Evolutionary conservation across 768 basidiomycete species (phyloP).

Genomic region (Coprinopsis strossmayeri): DNA sequence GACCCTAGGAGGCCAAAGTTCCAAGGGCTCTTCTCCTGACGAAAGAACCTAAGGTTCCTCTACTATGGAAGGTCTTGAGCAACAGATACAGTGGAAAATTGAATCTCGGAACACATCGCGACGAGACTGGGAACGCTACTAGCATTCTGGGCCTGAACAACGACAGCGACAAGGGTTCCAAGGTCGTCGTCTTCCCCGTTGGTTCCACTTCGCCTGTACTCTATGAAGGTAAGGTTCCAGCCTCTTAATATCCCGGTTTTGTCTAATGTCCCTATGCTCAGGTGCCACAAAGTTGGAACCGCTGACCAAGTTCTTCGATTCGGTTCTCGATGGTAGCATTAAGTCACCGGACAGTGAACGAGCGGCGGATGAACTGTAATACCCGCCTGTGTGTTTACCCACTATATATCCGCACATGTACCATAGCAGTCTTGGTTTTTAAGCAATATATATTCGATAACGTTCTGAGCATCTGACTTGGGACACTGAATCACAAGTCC

Average conservation of each 20-base stretch:
- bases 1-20: conserved; percentile 18
- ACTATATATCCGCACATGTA: too few relatives aligned
- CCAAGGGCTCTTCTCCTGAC: conserved; percentile 62
- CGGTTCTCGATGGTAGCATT: conserved; percentile 60
- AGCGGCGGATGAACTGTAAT: conserved; percentile 13
- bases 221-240: conserved; percentile 53
- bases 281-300: conserved; percentile 71
- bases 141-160: conserved; percentile 54
- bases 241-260: neutral
- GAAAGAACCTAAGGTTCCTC: conserved; percentile 68
- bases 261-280: conserved; percentile 18
- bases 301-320: conserved; percentile 66
- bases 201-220: conserved; percentile 49
- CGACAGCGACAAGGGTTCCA: conserved; percentile 47
- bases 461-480: too few relatives aligned
- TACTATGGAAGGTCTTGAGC: conserved; percentile 75
- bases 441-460: too few relatives aligned
- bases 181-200: conserved; percentile 65
- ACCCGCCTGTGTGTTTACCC: conserved; percentile 9
- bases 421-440: neutral
- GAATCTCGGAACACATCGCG: conserved; percentile 56
- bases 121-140: conserved; percentile 57
- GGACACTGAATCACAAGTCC: too few relatives aligned
- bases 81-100: conserved; percentile 64
- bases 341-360: conserved; percentile 3